Evolutionary conservation across 805 yeast species (phyloP), one percentile per base, ranked within the genome.

Genomic region (Helenozyma rhizophorensis): DNA sequence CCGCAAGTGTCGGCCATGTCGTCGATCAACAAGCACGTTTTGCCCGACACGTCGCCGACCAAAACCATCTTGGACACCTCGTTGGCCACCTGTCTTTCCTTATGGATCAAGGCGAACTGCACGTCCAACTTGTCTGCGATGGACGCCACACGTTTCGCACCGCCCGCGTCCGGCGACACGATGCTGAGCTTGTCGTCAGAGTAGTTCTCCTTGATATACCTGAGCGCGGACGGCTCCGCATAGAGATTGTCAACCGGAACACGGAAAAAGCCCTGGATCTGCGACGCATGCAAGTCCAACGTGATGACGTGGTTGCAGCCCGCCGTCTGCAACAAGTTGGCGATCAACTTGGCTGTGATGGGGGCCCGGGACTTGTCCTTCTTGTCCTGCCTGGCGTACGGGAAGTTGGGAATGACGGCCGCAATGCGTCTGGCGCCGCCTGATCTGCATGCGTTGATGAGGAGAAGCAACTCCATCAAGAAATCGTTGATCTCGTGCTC

Each of bases 1-100:
- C 98, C 97, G 63, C 97, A 90, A 4, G 98, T 90, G 55, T 90
- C 98, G 23, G 97, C 97, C 94, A 90, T 93, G 57, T 90, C 98
- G 59, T 90, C 98, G 21, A 90, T 85, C 42, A 90, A 66, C 15
- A 93, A 70, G 61, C 97, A 89, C 4, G 80, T 74, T 58, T 85
- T 87, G 39, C 79, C 78, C 3, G 76, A 65, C 25, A 90, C 98
- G 58, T 89, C 97, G 43, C 98, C 98, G 27, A 90, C 97, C 21
- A 90, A 70, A 16, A 90, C 96, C 98, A 90, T 90, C 48, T 84
- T 72, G 12, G 93, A 80, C 9, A 90, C 95, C 63, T 90, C 97
- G 55, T 90, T 90, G 30, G 97, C 97, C 53, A 83, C 78, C 30
- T 86, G 90, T 54, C 98, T 78, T 66, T 90, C 98, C 59, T 90